These are phyloP conservation scores for Macrophomina phaseolina DNA, from an alignment of 2,329 filamentous ascomycete species.

Conservation along the genomic window DNA sequence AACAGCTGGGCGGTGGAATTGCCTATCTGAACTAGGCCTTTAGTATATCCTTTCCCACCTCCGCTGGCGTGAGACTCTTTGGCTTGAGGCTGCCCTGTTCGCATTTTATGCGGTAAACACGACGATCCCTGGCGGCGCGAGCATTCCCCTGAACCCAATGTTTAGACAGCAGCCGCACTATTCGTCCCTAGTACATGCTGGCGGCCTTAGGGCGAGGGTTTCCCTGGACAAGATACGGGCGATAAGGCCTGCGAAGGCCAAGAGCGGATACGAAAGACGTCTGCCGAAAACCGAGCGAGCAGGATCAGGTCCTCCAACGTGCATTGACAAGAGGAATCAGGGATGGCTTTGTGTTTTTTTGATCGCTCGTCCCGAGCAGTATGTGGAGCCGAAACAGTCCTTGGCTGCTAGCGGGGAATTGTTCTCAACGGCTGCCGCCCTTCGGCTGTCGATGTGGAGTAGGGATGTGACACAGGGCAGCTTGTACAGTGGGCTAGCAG, in stretches of 20 bases:
- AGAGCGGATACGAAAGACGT: not conserved
- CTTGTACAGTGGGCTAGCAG: not conserved
- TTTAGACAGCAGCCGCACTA: not conserved
- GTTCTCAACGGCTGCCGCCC: not conserved
- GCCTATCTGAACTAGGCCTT: not conserved
- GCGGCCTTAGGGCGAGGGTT: not conserved
- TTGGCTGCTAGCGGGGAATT: conserved; percentile 2
- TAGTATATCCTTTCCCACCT: not conserved
- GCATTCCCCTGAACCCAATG: not conserved
- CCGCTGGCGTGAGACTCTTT: not conserved
- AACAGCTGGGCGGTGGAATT: conserved; percentile 9
- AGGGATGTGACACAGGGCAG: not conserved
- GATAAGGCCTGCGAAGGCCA: not conserved
- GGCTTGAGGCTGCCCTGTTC: conserved; percentile 10
- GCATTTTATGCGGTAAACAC: conserved; percentile 3
- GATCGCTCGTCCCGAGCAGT: conserved; percentile 6
- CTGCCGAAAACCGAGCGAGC: not conserved
- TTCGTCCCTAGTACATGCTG: not conserved
- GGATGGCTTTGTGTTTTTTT: conserved; percentile 2
- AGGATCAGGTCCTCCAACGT: not conserved
- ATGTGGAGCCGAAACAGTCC: conserved; percentile 8
- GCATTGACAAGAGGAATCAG: conserved; percentile 1
- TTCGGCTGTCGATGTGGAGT: conserved; percentile 4
- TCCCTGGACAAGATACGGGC: not conserved
- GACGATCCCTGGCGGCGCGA: conserved; percentile 14